A percentile compares a stretch with the other conserved stretches of the same genome.
phyloP scores from a whole-genome alignment of 371 early-diverging fungal species.

The Apophysomyces elegans region DNA sequence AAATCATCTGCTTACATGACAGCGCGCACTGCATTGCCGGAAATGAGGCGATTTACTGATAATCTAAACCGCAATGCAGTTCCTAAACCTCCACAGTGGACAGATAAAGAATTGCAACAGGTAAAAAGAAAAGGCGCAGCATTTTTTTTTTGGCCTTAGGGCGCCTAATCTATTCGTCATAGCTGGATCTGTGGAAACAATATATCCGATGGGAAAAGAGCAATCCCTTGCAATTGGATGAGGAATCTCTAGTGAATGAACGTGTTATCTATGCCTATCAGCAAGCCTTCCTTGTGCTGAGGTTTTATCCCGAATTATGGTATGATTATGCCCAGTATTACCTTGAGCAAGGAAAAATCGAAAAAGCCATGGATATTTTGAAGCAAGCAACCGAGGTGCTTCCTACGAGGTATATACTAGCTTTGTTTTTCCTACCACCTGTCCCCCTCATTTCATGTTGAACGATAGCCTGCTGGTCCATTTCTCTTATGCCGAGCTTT shows the following conservation, averaged over 20 bases:
- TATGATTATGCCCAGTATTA: slow-evolving; percentile 70
- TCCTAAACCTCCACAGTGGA: slow-evolving; percentile 88
- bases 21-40: slow-evolving; percentile 85
- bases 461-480: slow-evolving; percentile 70
- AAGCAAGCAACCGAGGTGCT: slow-evolving; percentile 75
- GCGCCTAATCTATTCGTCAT: slow-evolving; percentile 12
- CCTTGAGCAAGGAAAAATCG: slow-evolving; percentile 64
- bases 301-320: slow-evolving; percentile 93
- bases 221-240: slow-evolving; percentile 86
- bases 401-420: slow-evolving; percentile 68
- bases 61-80: slow-evolving; percentile 66
- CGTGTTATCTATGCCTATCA: slow-evolving; percentile 88
- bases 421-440: slow-evolving; percentile 1
- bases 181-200: slow-evolving; percentile 79
- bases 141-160: not conserved
- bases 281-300: slow-evolving; percentile 80
- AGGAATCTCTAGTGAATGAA: slow-evolving; percentile 56
- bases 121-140: slow-evolving; percentile 27
- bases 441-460: not conserved
- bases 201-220: slow-evolving; percentile 91
- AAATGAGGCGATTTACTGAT: slow-evolving; percentile 78
- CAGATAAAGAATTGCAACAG: slow-evolving; percentile 70
- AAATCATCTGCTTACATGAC: slow-evolving; percentile 90
- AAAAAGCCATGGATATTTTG: slow-evolving; percentile 77
- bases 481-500: slow-evolving; percentile 86